Conservation (phyloP, 371 early-diverging fungal genomes). For the Saksenaea oblongispora region DNA sequence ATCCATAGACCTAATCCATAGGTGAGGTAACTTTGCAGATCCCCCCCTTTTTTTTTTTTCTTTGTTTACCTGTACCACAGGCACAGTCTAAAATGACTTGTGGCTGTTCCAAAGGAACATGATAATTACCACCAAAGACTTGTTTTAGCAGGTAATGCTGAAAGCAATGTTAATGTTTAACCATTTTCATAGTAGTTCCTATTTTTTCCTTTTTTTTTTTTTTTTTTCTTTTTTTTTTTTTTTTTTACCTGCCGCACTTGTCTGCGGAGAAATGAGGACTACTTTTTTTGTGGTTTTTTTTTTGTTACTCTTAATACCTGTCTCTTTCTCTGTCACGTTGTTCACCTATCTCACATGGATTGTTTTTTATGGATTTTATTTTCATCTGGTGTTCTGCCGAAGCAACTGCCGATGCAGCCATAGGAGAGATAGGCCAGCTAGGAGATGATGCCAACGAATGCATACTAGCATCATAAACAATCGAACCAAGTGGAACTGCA, state of each 20-base stretch:
- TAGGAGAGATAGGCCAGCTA: neutral
- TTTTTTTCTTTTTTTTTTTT: too few relatives aligned
- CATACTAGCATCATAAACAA: neutral
- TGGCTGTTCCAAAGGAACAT: conserved; percentile 18
- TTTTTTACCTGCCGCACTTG: conserved; percentile 19
- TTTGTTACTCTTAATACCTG: neutral
- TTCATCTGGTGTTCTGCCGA: neutral
- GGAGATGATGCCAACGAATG: neutral
- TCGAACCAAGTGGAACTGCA: neutral
- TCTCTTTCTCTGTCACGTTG: neutral
- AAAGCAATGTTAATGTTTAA: too few relatives aligned
- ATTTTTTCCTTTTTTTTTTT: too few relatives aligned
- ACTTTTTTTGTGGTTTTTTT: neutral
- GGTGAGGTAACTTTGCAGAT: too few relatives aligned
- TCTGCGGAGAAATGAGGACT: neutral
- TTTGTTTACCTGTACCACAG: conserved; percentile 29
- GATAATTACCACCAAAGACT: conserved; percentile 25
- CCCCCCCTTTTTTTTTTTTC: neutral
- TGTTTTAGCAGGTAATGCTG: neutral
- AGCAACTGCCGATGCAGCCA: conserved; percentile 3
- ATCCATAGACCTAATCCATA: conserved; percentile 31
- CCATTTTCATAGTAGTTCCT: too few relatives aligned
- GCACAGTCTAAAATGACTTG: conserved; percentile 26
- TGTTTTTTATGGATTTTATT: neutral
- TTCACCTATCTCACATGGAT: neutral